Percentiles rank a stretch among this genome's conserved stretches.
Conservation (phyloP, 208 protist species). For the Trypanosoma scelopori region DNA sequence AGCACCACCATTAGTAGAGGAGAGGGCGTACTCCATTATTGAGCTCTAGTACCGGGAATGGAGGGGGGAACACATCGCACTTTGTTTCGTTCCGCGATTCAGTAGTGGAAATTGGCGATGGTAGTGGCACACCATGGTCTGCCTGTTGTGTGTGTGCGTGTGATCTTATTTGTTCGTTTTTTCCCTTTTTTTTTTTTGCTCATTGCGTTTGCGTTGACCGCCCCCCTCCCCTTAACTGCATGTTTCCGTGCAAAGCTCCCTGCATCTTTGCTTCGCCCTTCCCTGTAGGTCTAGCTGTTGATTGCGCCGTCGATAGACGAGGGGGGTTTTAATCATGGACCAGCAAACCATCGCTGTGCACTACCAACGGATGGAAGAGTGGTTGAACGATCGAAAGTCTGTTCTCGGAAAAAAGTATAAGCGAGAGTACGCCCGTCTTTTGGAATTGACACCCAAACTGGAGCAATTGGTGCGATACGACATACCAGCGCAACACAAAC, state of each 20-base stretch:
- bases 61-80: slow-evolving; percentile 4
- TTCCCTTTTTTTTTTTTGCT: no score
- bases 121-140: neutral
- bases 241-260: no score
- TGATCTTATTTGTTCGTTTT: no score
- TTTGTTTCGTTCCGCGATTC: slow-evolving; percentile 12
- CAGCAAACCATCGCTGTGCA: slow-evolving; percentile 62
- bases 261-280: no score
- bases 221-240: no score
- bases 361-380: slow-evolving; percentile 85
- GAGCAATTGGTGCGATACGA: slow-evolving; percentile 71
- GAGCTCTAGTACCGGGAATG: neutral
- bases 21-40: neutral
- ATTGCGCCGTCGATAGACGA: no score
- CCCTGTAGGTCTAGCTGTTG: no score
- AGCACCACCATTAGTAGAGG: slow-evolving; percentile 33
- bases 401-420: slow-evolving; percentile 60
- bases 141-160: slow-evolving; percentile 6
- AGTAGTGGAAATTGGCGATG: slow-evolving; percentile 17
- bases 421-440: slow-evolving; percentile 39
- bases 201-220: no score
- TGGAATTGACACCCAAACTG: slow-evolving; percentile 49
- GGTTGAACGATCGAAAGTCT: slow-evolving; percentile 61
- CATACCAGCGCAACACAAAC: slow-evolving; percentile 62
- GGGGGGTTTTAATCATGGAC: no score